phyloP scores from a whole-genome alignment of 2,329 filamentous ascomycete species.

The Blastomyces silverae region DNA sequence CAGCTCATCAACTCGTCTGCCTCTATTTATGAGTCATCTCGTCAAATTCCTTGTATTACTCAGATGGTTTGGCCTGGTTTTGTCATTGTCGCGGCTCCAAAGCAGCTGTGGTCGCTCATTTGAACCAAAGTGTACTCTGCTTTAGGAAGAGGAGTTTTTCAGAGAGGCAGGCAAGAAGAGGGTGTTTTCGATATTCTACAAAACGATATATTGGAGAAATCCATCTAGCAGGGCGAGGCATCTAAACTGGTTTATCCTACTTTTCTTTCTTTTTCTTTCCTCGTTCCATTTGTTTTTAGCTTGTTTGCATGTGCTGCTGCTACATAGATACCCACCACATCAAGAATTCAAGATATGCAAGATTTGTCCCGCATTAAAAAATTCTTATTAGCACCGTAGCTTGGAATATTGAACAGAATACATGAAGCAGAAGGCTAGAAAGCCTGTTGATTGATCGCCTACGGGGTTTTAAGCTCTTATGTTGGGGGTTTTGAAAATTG shows the following conservation, averaged over 20 bases:
- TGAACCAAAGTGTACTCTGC: neutral
- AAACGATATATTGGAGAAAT: neutral
- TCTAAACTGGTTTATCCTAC: neutral
- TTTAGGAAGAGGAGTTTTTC: neutral
- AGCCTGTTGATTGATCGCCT: neutral
- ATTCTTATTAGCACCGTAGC: neutral
- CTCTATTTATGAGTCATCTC: neutral
- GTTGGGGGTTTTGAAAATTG: neutral
- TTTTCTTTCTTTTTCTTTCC: neutral
- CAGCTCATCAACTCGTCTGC: neutral
- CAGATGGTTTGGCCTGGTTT: neutral
- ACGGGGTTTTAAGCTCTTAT: neutral
- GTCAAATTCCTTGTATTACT: neutral
- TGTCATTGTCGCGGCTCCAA: neutral
- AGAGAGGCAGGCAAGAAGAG: too few species aligned
- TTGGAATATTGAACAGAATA: neutral
- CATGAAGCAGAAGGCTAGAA: neutral
- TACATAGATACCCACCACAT: neutral
- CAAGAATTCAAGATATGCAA: neutral
- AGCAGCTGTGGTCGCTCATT: neutral
- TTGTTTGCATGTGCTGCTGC: neutral
- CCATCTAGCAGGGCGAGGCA: neutral
- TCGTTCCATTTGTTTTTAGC: too few species aligned
- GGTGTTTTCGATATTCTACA: neutral
- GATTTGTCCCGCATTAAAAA: neutral